Evolutionary conservation across 148 eudicot species (phyloP).

Genomic region (Heliamphora exappendiculata): DNA sequence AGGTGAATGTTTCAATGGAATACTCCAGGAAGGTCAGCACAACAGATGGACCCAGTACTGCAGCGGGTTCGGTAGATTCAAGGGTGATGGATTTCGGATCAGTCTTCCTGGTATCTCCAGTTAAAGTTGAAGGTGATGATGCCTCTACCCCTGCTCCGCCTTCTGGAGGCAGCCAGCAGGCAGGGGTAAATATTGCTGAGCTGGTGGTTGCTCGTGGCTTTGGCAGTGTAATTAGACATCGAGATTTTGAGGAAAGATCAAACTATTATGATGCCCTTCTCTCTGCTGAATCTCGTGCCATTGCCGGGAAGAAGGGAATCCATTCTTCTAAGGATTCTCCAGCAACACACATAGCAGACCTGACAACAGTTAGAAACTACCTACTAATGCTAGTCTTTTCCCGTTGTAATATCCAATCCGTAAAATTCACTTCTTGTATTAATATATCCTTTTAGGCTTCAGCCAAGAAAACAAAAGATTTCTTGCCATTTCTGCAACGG

Average conservation of each 20-base stretch:
- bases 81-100: conserved; percentile 89
- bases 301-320: conserved; percentile 59
- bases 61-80: conserved; percentile 36
- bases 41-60: conserved; percentile 42
- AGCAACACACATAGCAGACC: conserved; percentile 61
- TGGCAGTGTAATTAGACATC: conserved; percentile 66
- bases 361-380: conserved; percentile 52
- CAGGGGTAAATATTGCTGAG: conserved; percentile 78
- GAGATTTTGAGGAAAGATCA: conserved; percentile 90
- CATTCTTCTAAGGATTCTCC: conserved; percentile 72
- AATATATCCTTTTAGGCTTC: conserved; percentile 41
- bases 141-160: conserved; percentile 33
- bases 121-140: conserved; percentile 54
- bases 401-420: conserved; percentile 1
- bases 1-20: conserved; percentile 97
- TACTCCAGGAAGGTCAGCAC: conserved; percentile 70
- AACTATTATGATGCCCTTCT: conserved; percentile 78
- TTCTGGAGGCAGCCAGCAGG: conserved; percentile 40
- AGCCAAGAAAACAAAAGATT: conserved; percentile 77
- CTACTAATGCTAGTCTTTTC: neutral
- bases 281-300: conserved; percentile 80
- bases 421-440: neutral
- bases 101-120: conserved; percentile 59
- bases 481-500: conserved; percentile 77
- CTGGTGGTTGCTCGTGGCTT: conserved; percentile 74